phyloP scores from a whole-genome alignment of 495 filamentous ascomycete genomes.

The Penicillium paxilli region DNA sequence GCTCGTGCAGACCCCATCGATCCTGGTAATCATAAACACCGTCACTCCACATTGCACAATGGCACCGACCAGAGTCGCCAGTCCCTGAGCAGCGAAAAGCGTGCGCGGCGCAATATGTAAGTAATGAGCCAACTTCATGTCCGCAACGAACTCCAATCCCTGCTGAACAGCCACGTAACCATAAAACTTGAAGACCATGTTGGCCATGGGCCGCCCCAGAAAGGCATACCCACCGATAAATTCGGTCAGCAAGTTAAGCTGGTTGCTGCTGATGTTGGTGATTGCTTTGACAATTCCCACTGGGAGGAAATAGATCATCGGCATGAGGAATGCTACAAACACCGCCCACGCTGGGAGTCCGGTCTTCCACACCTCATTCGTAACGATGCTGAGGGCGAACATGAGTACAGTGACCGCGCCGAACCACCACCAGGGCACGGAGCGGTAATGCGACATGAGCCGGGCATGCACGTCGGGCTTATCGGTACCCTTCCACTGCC shows the following conservation, averaged over 20 bases:
- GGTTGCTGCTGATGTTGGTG: slow-evolving; percentile 67
- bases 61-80: slow-evolving; percentile 65
- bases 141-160: slow-evolving; percentile 60
- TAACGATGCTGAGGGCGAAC: slow-evolving; percentile 61
- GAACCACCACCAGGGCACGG: slow-evolving; percentile 50
- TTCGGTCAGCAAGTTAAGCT: slow-evolving; percentile 67
- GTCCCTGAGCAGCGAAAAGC: slow-evolving; percentile 67
- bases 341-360: slow-evolving; percentile 69
- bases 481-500: slow-evolving; percentile 57
- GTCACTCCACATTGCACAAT: slow-evolving; percentile 66
- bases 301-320: slow-evolving; percentile 44
- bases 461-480: slow-evolving; percentile 55
- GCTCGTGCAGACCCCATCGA: slow-evolving; percentile 60
- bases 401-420: slow-evolving; percentile 42
- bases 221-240: slow-evolving; percentile 73
- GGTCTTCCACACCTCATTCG: slow-evolving; percentile 64
- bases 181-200: slow-evolving; percentile 78
- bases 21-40: slow-evolving; percentile 63
- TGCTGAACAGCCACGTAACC: slow-evolving; percentile 67
- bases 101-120: slow-evolving; percentile 72
- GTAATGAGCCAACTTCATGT: slow-evolving; percentile 79
- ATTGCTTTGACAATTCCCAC: slow-evolving; percentile 59
- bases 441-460: slow-evolving; percentile 35
- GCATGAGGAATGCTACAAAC: slow-evolving; percentile 54
- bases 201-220: slow-evolving; percentile 62